A percentile compares a stretch with the other conserved stretches of the same genome.
phyloP scores from a whole-genome alignment of 1,284 basidiomycete genomes.

The Ganoderma lucidum region DNA sequence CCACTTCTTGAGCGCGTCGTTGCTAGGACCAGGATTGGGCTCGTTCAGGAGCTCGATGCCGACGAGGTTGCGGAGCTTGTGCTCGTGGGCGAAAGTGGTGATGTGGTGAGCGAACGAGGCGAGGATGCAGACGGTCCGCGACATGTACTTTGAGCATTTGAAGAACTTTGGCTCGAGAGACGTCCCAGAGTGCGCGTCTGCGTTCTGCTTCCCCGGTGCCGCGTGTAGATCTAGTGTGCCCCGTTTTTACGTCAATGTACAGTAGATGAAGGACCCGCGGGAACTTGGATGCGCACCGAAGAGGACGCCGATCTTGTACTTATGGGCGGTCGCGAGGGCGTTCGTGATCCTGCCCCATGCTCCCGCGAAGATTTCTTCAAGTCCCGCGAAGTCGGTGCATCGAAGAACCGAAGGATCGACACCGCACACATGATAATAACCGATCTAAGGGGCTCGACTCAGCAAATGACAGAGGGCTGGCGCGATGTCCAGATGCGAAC shows the following conservation, averaged over 20 bases:
- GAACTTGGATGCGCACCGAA: conserved; percentile 57
- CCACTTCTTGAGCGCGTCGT: conserved; percentile 65
- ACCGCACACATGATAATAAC: conserved; percentile 78
- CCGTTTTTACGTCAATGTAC: neutral
- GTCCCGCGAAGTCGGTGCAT: conserved; percentile 78
- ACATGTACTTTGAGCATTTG: conserved; percentile 55
- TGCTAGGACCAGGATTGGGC: conserved; percentile 63
- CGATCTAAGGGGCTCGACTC: conserved; percentile 60
- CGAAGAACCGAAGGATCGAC: conserved; percentile 67
- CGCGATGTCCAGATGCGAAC: neutral
- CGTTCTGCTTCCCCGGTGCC: conserved; percentile 81
- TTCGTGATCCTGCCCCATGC: conserved; percentile 78
- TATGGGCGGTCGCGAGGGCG: conserved; percentile 70
- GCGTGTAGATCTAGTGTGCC: conserved; percentile 67
- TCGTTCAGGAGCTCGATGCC: conserved; percentile 90
- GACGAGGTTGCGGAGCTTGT: conserved; percentile 69
- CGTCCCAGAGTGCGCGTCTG: conserved; percentile 71
- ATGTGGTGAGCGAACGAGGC: conserved; percentile 56
- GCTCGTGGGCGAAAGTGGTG: conserved; percentile 44
- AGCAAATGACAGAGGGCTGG: neutral
- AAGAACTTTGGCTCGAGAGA: conserved; percentile 63
- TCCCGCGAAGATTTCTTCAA: conserved; percentile 67
- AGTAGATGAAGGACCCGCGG: neutral
- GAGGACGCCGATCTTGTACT: conserved; percentile 79
- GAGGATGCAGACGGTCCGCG: conserved; percentile 62